Percentiles rank a stretch among this genome's conserved stretches.
These are phyloP conservation scores for Eucalyptus cloeziana DNA, from an alignment of 345 rosid species.

Conservation along the genomic window DNA sequence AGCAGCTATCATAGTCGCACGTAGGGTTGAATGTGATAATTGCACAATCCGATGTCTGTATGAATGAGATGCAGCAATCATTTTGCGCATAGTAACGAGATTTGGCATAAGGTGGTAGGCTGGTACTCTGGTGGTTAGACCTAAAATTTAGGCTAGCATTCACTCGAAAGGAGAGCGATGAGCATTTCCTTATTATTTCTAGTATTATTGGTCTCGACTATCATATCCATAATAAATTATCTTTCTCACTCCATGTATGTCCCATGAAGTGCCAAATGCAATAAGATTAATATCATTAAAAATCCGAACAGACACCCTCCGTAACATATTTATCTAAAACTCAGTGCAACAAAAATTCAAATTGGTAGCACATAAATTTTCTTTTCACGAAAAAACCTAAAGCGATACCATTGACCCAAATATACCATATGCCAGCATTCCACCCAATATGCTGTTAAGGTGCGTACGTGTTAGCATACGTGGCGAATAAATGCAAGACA, in stretches of 20 bases:
- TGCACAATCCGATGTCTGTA: neutral
- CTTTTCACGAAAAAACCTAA: neutral
- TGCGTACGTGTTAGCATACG: neutral
- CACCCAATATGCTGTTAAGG: neutral
- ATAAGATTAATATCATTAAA: neutral
- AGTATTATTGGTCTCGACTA: neutral
- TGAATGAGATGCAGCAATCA: neutral
- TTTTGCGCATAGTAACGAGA: neutral
- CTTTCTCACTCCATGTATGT: neutral
- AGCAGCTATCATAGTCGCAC: neutral
- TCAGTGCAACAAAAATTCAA: neutral
- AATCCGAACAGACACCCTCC: neutral
- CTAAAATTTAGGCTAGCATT: neutral
- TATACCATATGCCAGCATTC: neutral
- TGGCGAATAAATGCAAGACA: neutral
- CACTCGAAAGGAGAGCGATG: neutral
- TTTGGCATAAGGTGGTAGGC: neutral
- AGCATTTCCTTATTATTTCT: neutral
- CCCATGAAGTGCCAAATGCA: neutral
- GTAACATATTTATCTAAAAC: neutral
- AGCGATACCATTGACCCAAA: neutral
- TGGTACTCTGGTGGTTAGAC: neutral
- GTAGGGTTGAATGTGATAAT: neutral
- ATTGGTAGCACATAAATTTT: neutral
- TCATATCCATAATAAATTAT: neutral